Evolutionary conservation across 2,329 filamentous ascomycete species (phyloP).

Genomic region (Colletotrichum filicis): DNA sequence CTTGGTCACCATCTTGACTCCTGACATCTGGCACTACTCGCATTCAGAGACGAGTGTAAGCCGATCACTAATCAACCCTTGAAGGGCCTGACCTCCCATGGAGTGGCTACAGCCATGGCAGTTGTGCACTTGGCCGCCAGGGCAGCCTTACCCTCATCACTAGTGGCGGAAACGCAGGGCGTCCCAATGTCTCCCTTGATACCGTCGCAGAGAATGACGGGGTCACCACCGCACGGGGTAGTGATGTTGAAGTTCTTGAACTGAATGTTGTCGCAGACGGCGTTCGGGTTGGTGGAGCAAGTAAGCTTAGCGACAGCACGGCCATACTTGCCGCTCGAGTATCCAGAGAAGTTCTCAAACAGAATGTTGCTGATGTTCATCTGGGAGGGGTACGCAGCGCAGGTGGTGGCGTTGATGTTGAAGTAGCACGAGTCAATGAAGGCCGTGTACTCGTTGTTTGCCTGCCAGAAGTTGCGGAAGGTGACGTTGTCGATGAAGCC

Average conservation of each 20-base stretch:
- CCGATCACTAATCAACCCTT: background rate
- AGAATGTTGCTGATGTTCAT: slow-evolving; percentile 66
- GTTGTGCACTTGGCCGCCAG: slow-evolving; percentile 45
- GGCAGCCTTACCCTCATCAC: slow-evolving; percentile 45
- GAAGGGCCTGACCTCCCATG: slow-evolving; percentile 29
- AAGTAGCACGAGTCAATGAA: slow-evolving; percentile 58
- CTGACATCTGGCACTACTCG: background rate
- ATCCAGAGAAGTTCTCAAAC: slow-evolving; percentile 67
- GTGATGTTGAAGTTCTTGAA: slow-evolving; percentile 65
- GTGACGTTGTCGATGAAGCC: slow-evolving; percentile 72
- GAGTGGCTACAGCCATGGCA: slow-evolving; percentile 43
- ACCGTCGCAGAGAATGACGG: slow-evolving; percentile 63
- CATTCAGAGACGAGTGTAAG: background rate
- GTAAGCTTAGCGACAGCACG: slow-evolving; percentile 62
- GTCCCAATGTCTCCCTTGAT: slow-evolving; percentile 50
- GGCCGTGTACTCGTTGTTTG: slow-evolving; percentile 72
- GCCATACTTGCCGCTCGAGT: slow-evolving; percentile 64
- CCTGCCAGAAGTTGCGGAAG: slow-evolving; percentile 65
- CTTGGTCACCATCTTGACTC: background rate
- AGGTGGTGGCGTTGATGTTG: slow-evolving; percentile 70
- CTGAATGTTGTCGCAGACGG: slow-evolving; percentile 64
- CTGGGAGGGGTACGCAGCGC: slow-evolving; percentile 64
- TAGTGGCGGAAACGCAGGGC: slow-evolving; percentile 48
- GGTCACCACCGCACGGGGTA: slow-evolving; percentile 57
- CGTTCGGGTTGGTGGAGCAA: slow-evolving; percentile 62